A percentile compares a stretch with the other conserved stretches of the same genome.
phyloP scores from a whole-genome alignment of 495 filamentous ascomycete genomes.

The Neurospora cerealis region DNA sequence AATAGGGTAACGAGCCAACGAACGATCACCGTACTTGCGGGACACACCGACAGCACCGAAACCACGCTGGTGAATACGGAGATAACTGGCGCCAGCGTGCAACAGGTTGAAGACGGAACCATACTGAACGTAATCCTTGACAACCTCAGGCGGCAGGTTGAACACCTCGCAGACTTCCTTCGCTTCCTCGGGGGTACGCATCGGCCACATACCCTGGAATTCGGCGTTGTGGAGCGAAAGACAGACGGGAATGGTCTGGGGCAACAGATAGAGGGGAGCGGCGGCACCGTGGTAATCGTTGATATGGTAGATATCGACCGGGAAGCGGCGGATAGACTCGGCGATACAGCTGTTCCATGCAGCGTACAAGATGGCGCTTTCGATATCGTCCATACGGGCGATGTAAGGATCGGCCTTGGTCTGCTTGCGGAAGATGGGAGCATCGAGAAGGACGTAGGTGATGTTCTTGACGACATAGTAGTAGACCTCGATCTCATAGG shows the following conservation, averaged over 20 bases:
- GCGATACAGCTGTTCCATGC: slow-evolving; percentile 69
- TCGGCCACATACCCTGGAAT: slow-evolving; percentile 66
- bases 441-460: slow-evolving; percentile 62
- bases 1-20: slow-evolving; percentile 65
- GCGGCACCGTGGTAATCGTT: slow-evolving; percentile 74
- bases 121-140: slow-evolving; percentile 54
- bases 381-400: slow-evolving; percentile 64
- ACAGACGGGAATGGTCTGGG: slow-evolving; percentile 49
- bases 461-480: slow-evolving; percentile 59
- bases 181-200: slow-evolving; percentile 56
- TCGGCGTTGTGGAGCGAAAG: slow-evolving; percentile 49
- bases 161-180: slow-evolving; percentile 64
- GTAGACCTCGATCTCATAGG: slow-evolving; percentile 55
- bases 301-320: slow-evolving; percentile 67
- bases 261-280: slow-evolving; percentile 61
- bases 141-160: slow-evolving; percentile 44
- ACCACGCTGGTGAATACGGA: slow-evolving; percentile 64
- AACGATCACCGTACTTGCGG: slow-evolving; percentile 65
- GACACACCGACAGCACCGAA: slow-evolving; percentile 70
- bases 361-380: slow-evolving; percentile 62
- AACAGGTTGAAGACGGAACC: slow-evolving; percentile 64
- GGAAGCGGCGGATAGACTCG: slow-evolving; percentile 47
- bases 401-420: slow-evolving; percentile 59
- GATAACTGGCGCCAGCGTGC: slow-evolving; percentile 62
- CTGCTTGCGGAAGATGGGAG: slow-evolving; percentile 61